Percentiles rank a stretch among this genome's conserved stretches.
Conservation (phyloP, 352 stramenopile species). For the Synura sp. region DNA sequence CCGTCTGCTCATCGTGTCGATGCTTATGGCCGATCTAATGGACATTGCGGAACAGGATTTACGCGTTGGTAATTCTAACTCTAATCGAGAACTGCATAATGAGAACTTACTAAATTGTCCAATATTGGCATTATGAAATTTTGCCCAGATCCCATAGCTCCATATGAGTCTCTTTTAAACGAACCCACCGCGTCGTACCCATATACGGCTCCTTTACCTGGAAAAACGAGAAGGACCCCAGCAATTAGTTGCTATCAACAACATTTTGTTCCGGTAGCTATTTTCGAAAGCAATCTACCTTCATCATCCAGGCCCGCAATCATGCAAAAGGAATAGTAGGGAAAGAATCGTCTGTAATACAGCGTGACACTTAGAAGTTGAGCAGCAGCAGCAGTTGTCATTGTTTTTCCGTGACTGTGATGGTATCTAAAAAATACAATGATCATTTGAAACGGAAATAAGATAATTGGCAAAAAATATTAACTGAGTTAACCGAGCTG, state of each 20-base stretch:
- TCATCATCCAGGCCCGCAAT: slow-evolving; percentile 91
- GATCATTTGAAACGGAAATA: neutral
- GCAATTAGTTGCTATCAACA: no score
- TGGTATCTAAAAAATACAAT: slow-evolving; percentile 58
- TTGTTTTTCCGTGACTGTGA: slow-evolving; percentile 90
- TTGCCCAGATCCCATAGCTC: slow-evolving; percentile 76
- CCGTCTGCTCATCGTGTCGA: slow-evolving; percentile 81
- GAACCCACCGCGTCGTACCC: slow-evolving; percentile 96
- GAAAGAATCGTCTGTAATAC: slow-evolving; percentile 97
- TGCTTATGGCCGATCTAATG: slow-evolving; percentile 58
- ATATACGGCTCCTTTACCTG: slow-evolving; percentile 88
- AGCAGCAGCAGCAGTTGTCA: slow-evolving; percentile 81
- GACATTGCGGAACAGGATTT: neutral
- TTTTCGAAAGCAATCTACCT: no score
- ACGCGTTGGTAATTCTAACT: slow-evolving; percentile 5
- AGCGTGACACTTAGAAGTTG: slow-evolving; percentile 97
- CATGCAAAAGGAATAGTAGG: slow-evolving; percentile 98
- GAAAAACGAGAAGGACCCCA: no score
- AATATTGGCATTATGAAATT: slow-evolving; percentile 96
- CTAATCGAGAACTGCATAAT: slow-evolving; percentile 24
- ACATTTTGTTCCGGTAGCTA: no score
- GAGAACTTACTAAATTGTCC: slow-evolving; percentile 85
- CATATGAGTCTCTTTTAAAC: slow-evolving; percentile 72
- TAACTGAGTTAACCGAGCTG: slow-evolving; percentile 67
- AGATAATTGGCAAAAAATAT: no score